A percentile compares a stretch with the other conserved stretches of the same genome.
Evolutionary conservation across 2,329 filamentous ascomycete species (phyloP).

Genomic region (Calonectria fujianensis): DNA sequence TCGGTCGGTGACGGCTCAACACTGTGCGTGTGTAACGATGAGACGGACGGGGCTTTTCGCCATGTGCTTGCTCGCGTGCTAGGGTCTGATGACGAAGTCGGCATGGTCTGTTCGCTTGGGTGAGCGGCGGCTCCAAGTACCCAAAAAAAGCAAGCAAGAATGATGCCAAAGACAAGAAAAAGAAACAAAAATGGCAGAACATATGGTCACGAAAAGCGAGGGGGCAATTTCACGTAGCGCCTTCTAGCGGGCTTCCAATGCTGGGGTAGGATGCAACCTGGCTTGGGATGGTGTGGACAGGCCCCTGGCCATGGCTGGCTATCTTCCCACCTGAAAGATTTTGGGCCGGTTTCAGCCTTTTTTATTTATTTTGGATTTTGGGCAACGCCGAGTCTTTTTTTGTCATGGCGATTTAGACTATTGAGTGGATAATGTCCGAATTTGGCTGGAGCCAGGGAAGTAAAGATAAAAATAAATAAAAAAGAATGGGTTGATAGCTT

Average conservation of each 20-base stretch:
- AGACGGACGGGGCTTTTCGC: constrained; percentile 15
- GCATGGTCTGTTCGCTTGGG: constrained; percentile 4
- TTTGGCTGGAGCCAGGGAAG: neutral
- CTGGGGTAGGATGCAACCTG: constrained; percentile 44
- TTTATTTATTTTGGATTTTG: neutral
- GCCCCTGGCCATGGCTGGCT: constrained; percentile 48
- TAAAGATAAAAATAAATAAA: neutral
- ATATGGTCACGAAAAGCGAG: neutral
- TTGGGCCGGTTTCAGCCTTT: constrained; percentile 27
- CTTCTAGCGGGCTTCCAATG: constrained; percentile 56
- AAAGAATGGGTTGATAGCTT: neutral
- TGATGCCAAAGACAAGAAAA: constrained; percentile 27
- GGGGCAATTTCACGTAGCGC: constrained; percentile 47
- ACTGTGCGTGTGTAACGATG: constrained; percentile 26
- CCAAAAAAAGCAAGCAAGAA: constrained; percentile 18
- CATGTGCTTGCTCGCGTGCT: constrained; percentile 27
- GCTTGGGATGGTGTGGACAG: constrained; percentile 15
- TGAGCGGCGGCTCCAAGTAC: constrained; percentile 38
- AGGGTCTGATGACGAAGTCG: constrained; percentile 11
- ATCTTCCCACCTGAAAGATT: constrained; percentile 33
- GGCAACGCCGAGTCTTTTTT: neutral
- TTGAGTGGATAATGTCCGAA: neutral
- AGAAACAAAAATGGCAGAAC: constrained; percentile 27
- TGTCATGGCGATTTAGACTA: neutral
- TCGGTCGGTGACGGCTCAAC: neutral